phyloP scores from a whole-genome alignment of 305 asterid species.

The Solanum hybrid region DNA sequence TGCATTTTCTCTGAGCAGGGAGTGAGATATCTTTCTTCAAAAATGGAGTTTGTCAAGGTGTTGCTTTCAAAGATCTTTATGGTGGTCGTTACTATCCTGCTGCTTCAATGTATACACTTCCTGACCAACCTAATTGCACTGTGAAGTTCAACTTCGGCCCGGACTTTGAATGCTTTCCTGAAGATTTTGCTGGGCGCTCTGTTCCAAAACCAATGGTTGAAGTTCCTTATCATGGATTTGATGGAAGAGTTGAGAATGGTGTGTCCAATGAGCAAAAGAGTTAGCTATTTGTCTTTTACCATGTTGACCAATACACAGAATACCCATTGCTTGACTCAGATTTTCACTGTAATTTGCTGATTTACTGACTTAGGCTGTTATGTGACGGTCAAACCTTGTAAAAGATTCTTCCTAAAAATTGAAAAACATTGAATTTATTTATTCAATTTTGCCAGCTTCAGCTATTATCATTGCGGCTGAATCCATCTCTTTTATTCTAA shows the following conservation, averaged over 20 bases:
- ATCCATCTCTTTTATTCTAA: background rate
- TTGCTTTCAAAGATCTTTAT: slow-evolving; percentile 58
- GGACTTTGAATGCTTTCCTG: slow-evolving; percentile 62
- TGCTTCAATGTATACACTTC: slow-evolving; percentile 90
- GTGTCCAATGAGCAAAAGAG: slow-evolving; percentile 61
- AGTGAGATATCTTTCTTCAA: slow-evolving; percentile 78
- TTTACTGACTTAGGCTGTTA: slow-evolving; percentile 19
- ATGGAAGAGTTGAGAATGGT: slow-evolving; percentile 71
- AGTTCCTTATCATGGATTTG: slow-evolving; percentile 74
- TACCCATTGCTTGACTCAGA: slow-evolving; percentile 1
- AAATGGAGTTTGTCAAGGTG: slow-evolving; percentile 80
- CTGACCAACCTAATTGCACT: slow-evolving; percentile 69
- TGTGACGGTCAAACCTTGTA: slow-evolving; percentile 16
- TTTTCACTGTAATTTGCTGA: slow-evolving; percentile 17
- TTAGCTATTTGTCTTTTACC: slow-evolving; percentile 25
- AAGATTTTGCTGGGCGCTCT: slow-evolving; percentile 55
- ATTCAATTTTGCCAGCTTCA: slow-evolving; percentile 3
- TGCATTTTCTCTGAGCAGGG: slow-evolving; percentile 37
- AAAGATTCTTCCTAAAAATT: slow-evolving; percentile 11
- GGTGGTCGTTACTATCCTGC: slow-evolving; percentile 94
- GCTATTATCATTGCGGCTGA: background rate
- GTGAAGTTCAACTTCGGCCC: slow-evolving; percentile 92
- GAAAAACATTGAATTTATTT: slow-evolving; percentile 5
- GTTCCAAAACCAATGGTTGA: slow-evolving; percentile 73
- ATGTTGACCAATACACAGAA: slow-evolving; percentile 9